These are phyloP conservation scores for Austroboletus novae-zelandiae DNA, from an alignment of 1,284 basidiomycete genomes.

Conservation along the genomic window DNA sequence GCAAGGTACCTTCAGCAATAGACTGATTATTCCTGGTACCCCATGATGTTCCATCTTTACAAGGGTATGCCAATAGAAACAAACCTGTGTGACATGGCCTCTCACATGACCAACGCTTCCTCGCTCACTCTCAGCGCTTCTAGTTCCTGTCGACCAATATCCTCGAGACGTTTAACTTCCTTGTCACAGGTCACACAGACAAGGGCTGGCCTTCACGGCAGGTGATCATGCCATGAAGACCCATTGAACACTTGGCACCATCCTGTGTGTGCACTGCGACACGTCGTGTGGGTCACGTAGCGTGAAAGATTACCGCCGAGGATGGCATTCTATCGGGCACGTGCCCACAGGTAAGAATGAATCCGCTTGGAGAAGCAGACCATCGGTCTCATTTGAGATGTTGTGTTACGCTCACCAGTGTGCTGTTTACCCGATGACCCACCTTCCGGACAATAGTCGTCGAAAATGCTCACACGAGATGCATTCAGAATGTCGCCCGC, in stretches of 20 bases:
- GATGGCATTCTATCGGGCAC: slow-evolving; percentile 53
- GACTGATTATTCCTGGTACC: no score
- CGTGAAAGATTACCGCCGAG: not conserved
- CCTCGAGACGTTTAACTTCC: slow-evolving; percentile 3
- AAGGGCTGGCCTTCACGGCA: slow-evolving; percentile 9
- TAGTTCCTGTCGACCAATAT: not conserved
- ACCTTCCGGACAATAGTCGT: no score
- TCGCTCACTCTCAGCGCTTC: slow-evolving; percentile 1
- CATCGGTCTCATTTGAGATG: no score
- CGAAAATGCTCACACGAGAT: no score
- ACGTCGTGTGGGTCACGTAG: slow-evolving; percentile 33
- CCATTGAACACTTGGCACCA: slow-evolving; percentile 3
- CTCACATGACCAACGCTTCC: not conserved
- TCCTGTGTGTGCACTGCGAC: slow-evolving; percentile 25
- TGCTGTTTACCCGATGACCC: no score
- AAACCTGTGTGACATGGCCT: not conserved
- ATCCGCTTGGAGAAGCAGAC: no score
- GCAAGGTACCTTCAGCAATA: no score
- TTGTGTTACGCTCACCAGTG: no score
- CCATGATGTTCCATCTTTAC: no score
- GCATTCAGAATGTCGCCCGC: no score
- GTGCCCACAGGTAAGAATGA: slow-evolving; percentile 40
- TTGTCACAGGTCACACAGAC: slow-evolving; percentile 4
- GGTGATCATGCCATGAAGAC: slow-evolving; percentile 5
- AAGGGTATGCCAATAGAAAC: no score